phyloP scores from a whole-genome alignment of 2,329 filamentous ascomycete species.

The Fusarium sororula region DNA sequence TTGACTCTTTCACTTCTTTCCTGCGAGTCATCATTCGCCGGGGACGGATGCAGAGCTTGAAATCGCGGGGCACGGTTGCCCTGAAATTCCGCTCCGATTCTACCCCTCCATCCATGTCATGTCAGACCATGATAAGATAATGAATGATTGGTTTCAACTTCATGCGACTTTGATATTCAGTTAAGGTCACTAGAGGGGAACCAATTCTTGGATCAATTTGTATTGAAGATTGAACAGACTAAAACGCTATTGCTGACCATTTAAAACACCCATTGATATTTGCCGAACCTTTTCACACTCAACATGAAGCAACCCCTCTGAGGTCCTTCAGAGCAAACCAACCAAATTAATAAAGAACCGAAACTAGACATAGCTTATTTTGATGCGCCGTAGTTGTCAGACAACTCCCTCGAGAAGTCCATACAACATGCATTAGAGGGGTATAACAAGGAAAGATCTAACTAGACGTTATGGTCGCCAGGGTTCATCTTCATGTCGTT shows the following conservation, averaged over 20 bases:
- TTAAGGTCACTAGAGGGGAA: too few species aligned
- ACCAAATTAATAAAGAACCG: constrained; percentile 27
- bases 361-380: constrained; percentile 32
- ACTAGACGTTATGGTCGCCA: constrained; percentile 40
- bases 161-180: not conserved
- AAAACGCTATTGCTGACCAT: constrained; percentile 25
- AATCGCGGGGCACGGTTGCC: constrained; percentile 34
- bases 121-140: not conserved
- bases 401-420: constrained; percentile 12
- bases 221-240: constrained; percentile 21
- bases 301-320: not conserved
- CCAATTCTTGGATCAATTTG: constrained; percentile 14
- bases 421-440: constrained; percentile 35
- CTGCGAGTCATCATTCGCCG: constrained; percentile 33
- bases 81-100: constrained; percentile 30
- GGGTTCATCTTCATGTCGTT: constrained; percentile 12
- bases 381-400: constrained; percentile 37
- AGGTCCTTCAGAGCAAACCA: constrained; percentile 10
- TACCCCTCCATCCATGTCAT: constrained; percentile 31
- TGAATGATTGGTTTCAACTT: not conserved
- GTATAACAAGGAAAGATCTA: constrained; percentile 4
- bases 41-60: constrained; percentile 1
- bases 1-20: constrained; percentile 23
- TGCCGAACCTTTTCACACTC: constrained; percentile 11
- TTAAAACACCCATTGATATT: constrained; percentile 17